Base-by-base conservation (phyloP, 345 rosid species). In the Theobroma cacao region DNA sequence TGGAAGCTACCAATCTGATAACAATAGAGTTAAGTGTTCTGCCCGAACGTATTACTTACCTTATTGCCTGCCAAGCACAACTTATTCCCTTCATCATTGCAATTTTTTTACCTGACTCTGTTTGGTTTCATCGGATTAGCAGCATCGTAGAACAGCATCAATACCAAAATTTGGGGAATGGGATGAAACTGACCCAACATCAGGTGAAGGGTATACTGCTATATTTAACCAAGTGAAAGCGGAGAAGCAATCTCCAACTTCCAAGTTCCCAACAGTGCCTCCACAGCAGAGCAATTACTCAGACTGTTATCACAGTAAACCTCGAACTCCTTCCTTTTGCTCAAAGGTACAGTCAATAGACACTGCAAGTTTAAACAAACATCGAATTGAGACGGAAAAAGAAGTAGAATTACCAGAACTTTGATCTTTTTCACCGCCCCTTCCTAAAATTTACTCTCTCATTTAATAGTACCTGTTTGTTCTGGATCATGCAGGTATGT, bases 141-240 rank as follows among this genome's bases (percentile, higher is more conserved):
- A 86, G 89, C 84, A 85, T 77, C 85, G 77, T 3, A 84, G 82
- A 68, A 40, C 50, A 30, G 74, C 85, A 66, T 85, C 94, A 0
- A 75, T 89, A 65, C 92, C 94, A 0, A 87, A 82, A 78, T 90
- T 90, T 43, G 92, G 92, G 34, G 88, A 86, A 1, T 87, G 94
- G 94, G 90, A 90, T 71, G 90, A 90, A 55, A 68, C 50, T 7
- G 94, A 86, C 74, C 91, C 89, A 7, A 63, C 22, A 30, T 85
- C 90, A 14, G 89, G 90, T 34, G 90, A 85, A 75, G 80, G 88
- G 26, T 89, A 82, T 66, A 85, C 90, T 3, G 84, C 77, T 56
- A 81, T 89, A 50, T 87, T 86, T 80, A 72, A 79, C 83, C 78
- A 80, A 53, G 90, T 84, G 83, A 86, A 87, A 81, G 83, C 85